These are phyloP conservation scores for Penicillium flavigenum DNA, from an alignment of 495 filamentous ascomycete species.

Conservation along the genomic window DNA sequence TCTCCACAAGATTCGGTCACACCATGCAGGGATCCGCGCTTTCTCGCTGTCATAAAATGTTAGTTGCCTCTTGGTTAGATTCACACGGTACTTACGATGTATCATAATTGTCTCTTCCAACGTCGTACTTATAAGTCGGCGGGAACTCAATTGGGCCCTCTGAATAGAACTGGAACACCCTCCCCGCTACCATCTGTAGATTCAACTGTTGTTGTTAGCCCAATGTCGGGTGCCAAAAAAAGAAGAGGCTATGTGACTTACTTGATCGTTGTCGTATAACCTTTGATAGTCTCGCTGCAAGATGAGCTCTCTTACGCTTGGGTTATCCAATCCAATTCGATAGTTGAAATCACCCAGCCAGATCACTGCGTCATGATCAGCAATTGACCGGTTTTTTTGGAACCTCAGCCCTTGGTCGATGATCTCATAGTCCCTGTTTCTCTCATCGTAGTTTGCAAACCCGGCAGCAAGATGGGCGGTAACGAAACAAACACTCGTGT, in stretches of 20 bases:
- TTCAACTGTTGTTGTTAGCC: conserved; percentile 62
- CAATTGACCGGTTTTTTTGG: conserved; percentile 83
- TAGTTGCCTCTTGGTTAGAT: not conserved
- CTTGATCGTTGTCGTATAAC: conserved; percentile 92
- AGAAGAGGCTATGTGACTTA: conserved; percentile 29
- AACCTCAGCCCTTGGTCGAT: conserved; percentile 87
- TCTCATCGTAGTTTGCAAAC: conserved; percentile 94
- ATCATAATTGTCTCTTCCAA: conserved; percentile 85
- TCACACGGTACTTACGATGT: conserved; percentile 64
- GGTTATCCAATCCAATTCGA: conserved; percentile 81
- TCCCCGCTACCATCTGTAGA: conserved; percentile 90
- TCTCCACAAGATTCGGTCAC: conserved; percentile 86
- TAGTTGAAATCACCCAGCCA: conserved; percentile 99
- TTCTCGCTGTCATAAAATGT: conserved; percentile 64
- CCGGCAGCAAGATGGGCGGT: conserved; percentile 96
- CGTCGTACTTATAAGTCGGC: conserved; percentile 94
- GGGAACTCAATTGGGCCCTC: conserved; percentile 81
- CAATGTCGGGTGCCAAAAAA: not conserved
- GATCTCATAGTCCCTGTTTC: conserved; percentile 88
- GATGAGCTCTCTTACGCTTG: conserved; percentile 73
- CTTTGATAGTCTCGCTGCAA: conserved; percentile 67
- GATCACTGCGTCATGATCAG: conserved; percentile 90
- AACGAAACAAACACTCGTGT: conserved; percentile 90
- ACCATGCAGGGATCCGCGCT: conserved; percentile 93
- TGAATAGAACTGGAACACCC: conserved; percentile 86